Percentiles rank a stretch among this genome's conserved stretches.
These are phyloP conservation scores for Candida morakotiae DNA, from an alignment of 805 yeast species.

Conservation along the genomic window DNA sequence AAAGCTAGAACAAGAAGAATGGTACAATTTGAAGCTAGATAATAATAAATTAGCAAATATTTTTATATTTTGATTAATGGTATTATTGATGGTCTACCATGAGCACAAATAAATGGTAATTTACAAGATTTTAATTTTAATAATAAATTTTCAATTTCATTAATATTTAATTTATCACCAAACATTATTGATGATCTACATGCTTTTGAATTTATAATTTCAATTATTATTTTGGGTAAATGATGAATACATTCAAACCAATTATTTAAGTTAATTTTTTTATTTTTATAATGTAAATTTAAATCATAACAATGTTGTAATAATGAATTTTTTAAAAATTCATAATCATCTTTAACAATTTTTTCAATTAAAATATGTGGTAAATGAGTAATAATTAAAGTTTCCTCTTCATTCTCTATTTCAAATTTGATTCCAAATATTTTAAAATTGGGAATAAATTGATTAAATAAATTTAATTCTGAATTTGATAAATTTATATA, in stretches of 20 bases:
- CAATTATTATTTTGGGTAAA: constrained; percentile 50
- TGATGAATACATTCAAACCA: constrained; percentile 20
- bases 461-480: constrained; percentile 11
- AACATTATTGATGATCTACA: constrained; percentile 71
- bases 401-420: constrained; percentile 1
- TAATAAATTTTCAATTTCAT: constrained; percentile 45
- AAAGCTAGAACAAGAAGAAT: constrained; percentile 97
- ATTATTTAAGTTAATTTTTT: constrained; percentile 33
- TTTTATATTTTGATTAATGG: constrained; percentile 37
- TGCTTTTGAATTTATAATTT: constrained; percentile 55
- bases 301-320: constrained; percentile 45
- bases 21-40: constrained; percentile 56
- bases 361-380: constrained; percentile 41
- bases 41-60: constrained; percentile 5
- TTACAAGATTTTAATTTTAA: constrained; percentile 42
- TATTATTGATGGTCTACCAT: constrained; percentile 72
- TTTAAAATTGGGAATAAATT: constrained; percentile 12
- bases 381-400: constrained; percentile 32
- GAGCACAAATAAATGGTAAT: constrained; percentile 78
- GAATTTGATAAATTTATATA: background rate
- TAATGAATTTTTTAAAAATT: constrained; percentile 33
- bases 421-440: constrained; percentile 16
- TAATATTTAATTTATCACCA: constrained; percentile 47
- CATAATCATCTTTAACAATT: constrained; percentile 15
- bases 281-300: constrained; percentile 21